These are phyloP conservation scores for Lasiodiplodia sp. DNA, from an alignment of 2,329 filamentous ascomycete species.

Conservation along the genomic window DNA sequence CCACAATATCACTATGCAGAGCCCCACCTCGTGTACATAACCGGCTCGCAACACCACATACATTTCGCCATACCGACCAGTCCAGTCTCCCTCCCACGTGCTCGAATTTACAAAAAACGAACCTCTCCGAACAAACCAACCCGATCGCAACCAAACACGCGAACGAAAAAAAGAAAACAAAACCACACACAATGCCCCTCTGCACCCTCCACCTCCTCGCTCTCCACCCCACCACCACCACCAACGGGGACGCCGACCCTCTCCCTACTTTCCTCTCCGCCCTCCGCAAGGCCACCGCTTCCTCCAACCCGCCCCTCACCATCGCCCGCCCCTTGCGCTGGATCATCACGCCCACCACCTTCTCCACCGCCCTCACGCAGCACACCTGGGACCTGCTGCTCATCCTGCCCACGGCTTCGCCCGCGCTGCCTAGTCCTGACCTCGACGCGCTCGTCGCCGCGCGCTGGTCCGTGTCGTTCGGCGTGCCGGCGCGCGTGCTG, in stretches of 20 bases:
- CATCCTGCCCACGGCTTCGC: conserved; percentile 47
- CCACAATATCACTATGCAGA: background rate
- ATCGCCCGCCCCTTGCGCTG: conserved; percentile 55
- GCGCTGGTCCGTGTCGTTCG: conserved; percentile 47
- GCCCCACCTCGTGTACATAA: background rate
- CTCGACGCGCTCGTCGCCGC: background rate
- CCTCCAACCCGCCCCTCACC: conserved; percentile 50
- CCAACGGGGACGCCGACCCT: conserved; percentile 36
- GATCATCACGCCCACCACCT: conserved; percentile 56
- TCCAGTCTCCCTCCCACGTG: no score
- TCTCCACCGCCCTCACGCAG: conserved; percentile 48
- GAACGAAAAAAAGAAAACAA: background rate
- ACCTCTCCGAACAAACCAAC: background rate
- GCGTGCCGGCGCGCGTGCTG: conserved; percentile 54
- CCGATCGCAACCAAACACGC: background rate
- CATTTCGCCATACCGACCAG: background rate
- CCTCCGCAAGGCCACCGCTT: conserved; percentile 41
- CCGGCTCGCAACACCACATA: background rate
- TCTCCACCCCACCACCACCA: conserved; percentile 40
- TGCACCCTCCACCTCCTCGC: conserved; percentile 57
- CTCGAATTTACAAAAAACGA: background rate
- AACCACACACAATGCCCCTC: conserved; percentile 52
- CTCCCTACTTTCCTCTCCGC: conserved; percentile 51
- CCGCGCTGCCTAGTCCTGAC: conserved; percentile 31
- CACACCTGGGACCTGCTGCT: conserved; percentile 57